Evolutionary conservation across 2,329 filamentous ascomycete genomes (phyloP).

Genomic region (Talaromyces sp.): DNA sequence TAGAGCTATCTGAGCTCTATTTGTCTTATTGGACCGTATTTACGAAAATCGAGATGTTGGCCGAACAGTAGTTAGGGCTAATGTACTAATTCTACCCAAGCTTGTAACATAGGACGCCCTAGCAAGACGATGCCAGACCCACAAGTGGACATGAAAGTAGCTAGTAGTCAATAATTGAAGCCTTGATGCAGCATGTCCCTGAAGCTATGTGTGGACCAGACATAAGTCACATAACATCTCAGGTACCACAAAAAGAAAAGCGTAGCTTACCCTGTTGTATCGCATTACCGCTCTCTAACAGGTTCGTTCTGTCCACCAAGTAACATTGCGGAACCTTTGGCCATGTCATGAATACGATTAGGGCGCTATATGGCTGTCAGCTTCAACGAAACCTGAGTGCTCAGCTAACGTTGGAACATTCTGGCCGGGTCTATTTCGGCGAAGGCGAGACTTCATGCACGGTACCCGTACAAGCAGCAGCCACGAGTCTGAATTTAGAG

Average conservation of each 20-base stretch:
- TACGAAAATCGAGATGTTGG: not conserved
- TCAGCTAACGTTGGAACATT: not conserved
- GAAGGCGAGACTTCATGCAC: not conserved
- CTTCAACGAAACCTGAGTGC: not conserved
- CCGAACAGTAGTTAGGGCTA: not conserved
- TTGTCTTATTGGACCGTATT: not conserved
- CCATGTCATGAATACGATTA: not conserved
- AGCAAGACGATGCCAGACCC: not conserved
- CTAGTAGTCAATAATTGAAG: not conserved
- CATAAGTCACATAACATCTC: not conserved
- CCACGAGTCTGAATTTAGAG: not conserved
- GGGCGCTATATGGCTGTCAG: not conserved
- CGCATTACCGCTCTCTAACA: not conserved
- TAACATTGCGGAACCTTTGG: not conserved
- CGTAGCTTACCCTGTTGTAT: conserved; percentile 3
- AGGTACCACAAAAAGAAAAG: not conserved
- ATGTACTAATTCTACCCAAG: not conserved
- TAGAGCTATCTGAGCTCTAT: not conserved
- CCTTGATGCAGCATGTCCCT: not conserved
- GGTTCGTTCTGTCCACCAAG: not conserved
- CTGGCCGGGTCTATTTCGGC: not conserved
- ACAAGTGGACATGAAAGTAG: not conserved
- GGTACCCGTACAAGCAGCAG: not conserved
- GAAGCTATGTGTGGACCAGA: not conserved
- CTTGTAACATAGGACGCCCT: not conserved